Percentiles rank a stretch among this genome's conserved stretches.
Evolutionary conservation across 192 early-diverging fungal species (phyloP).

Genomic region (Backusella tuberculispora): DNA sequence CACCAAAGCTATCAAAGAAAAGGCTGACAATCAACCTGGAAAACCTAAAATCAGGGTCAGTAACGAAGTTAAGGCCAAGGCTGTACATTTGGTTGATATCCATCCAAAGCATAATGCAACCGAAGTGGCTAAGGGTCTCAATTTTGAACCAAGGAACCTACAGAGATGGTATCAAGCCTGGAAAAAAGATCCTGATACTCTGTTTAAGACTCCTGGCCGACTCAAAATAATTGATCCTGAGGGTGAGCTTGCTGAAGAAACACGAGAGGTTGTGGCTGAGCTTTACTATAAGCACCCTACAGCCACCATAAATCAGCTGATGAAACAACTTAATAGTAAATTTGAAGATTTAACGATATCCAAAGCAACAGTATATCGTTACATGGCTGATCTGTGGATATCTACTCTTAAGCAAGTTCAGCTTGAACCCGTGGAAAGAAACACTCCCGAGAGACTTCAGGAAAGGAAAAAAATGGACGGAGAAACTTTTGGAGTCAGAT

Average conservation of each 20-base stretch:
- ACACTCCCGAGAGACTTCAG: background rate
- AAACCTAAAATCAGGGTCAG: background rate
- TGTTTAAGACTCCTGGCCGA: constrained; percentile 6
- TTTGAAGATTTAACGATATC: constrained; percentile 1
- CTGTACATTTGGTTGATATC: constrained; percentile 15
- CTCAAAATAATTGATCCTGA: constrained; percentile 18
- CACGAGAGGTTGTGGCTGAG: background rate
- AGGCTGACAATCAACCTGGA: background rate
- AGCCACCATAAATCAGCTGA: constrained; percentile 10
- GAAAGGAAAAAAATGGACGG: background rate
- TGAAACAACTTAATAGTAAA: background rate
- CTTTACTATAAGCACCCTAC: constrained; percentile 10
- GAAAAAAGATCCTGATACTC: constrained; percentile 2
- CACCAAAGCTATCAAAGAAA: background rate
- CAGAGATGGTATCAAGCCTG: constrained; percentile 1
- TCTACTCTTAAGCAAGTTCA: background rate
- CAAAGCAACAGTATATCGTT: constrained; percentile 1
- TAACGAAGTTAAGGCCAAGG: constrained; percentile 4
- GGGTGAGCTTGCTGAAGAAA: background rate
- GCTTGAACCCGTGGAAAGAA: constrained; percentile 16
- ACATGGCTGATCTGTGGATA: constrained; percentile 17
- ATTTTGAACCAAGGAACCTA: background rate
- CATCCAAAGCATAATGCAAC: background rate
- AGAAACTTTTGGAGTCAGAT: background rate
- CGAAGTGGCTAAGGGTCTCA: background rate